Conservation (phyloP, 2,329 filamentous ascomycete genomes). For the Teratosphaeria nubilosa region DNA sequence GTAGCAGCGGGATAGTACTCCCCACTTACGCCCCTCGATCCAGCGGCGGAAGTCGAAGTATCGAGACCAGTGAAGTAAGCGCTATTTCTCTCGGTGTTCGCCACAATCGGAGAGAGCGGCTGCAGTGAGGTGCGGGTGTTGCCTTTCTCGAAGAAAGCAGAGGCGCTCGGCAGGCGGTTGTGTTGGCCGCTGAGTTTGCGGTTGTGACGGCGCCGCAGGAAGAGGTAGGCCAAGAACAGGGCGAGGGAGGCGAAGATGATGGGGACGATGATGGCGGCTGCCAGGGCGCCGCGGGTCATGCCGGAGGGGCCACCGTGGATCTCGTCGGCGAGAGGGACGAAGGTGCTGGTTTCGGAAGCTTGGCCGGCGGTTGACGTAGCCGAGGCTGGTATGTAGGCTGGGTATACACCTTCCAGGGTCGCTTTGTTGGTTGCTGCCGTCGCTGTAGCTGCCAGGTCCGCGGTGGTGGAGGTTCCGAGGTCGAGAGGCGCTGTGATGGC, state of each 20-base stretch:
- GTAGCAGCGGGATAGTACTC: conserved; percentile 1
- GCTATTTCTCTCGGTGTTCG: conserved; percentile 4
- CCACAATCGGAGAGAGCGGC: conserved; percentile 4
- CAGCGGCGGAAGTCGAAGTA: conserved; percentile 7
- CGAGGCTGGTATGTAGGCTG: background rate
- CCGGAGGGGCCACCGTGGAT: background rate
- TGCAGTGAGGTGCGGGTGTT: background rate
- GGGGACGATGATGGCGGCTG: conserved; percentile 15
- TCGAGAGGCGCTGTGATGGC: background rate
- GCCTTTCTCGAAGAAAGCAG: background rate
- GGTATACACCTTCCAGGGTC: background rate
- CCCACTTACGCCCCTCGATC: conserved; percentile 1
- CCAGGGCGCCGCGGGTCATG: conserved; percentile 13
- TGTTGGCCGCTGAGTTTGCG: background rate
- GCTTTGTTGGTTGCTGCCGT: background rate
- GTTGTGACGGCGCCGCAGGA: conserved; percentile 10
- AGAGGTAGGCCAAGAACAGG: conserved; percentile 8
- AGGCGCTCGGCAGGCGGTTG: background rate
- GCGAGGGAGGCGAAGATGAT: conserved; percentile 9
- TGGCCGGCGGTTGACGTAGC: background rate
- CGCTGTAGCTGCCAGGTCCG: background rate
- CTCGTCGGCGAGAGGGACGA: conserved; percentile 2
- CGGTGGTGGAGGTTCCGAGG: background rate
- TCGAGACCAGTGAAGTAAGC: conserved; percentile 16
- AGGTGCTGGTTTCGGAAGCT: background rate